These are phyloP conservation scores for Debaryomycetaceae sp. DNA, from an alignment of 1,139 yeast genomes.

Conservation along the genomic window DNA sequence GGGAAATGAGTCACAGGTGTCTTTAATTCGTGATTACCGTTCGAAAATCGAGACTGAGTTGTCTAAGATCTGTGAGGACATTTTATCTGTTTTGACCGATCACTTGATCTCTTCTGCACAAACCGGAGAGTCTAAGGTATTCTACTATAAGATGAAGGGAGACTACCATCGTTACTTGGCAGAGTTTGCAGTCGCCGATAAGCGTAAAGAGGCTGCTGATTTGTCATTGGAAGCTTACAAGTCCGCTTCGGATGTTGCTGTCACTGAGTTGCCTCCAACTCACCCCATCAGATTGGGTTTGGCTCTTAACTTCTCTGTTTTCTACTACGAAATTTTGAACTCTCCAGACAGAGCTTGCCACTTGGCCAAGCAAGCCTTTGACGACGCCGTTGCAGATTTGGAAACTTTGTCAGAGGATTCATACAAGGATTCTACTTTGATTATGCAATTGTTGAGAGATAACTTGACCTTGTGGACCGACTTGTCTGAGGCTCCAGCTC, in stretches of 20 bases:
- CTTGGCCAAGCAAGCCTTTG: slow-evolving; percentile 97
- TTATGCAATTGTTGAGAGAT: slow-evolving; percentile 98
- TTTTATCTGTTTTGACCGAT: slow-evolving; percentile 78
- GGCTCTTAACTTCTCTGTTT: slow-evolving; percentile 96
- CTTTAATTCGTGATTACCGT: slow-evolving; percentile 91
- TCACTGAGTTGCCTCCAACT: slow-evolving; percentile 95
- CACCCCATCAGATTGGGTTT: slow-evolving; percentile 98
- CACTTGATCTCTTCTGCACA: slow-evolving; percentile 93
- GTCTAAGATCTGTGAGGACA: slow-evolving; percentile 91
- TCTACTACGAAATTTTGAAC: slow-evolving; percentile 95
- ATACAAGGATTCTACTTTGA: slow-evolving; percentile 95
- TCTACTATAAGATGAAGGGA: slow-evolving; percentile 99
- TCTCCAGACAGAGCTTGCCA: slow-evolving; percentile 99
- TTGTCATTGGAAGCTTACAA: slow-evolving; percentile 92
- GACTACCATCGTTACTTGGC: slow-evolving; percentile 99
- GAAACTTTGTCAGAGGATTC: slow-evolving; percentile 97
- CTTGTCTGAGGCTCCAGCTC: slow-evolving; percentile 82
- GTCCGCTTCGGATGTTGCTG: slow-evolving; percentile 95
- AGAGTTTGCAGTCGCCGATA: slow-evolving; percentile 88
- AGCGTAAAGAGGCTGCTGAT: slow-evolving; percentile 90
- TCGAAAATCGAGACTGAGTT: slow-evolving; percentile 91
- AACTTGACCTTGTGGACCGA: slow-evolving; percentile 99
- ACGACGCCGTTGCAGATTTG: slow-evolving; percentile 98
- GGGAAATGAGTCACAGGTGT: slow-evolving; percentile 86
- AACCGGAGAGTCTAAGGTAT: slow-evolving; percentile 96